Conservation (phyloP, 2,329 filamentous ascomycete species). For the Aspergillus sp. region DNA sequence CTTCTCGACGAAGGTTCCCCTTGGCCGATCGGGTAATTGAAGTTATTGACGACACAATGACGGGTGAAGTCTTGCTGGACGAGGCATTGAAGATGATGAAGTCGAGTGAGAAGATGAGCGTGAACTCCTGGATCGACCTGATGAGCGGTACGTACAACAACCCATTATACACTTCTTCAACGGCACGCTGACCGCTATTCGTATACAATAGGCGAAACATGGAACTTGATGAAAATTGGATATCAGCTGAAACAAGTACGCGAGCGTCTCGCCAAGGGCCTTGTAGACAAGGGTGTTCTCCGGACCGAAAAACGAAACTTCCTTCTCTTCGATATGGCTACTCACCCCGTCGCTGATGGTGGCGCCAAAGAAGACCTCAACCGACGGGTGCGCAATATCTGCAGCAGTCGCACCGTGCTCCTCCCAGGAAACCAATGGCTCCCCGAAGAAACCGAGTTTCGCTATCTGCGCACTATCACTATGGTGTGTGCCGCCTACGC, state of each 20-base stretch:
- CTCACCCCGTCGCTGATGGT: slow-evolving; percentile 92
- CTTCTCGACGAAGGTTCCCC: slow-evolving; percentile 85
- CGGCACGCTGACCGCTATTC: slow-evolving; percentile 3
- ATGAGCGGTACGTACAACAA: slow-evolving; percentile 74
- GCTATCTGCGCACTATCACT: slow-evolving; percentile 84
- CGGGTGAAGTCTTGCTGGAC: slow-evolving; percentile 93
- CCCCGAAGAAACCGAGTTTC: slow-evolving; percentile 90
- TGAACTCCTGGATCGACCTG: slow-evolving; percentile 97
- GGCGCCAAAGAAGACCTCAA: slow-evolving; percentile 98
- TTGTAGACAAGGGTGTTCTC: slow-evolving; percentile 97
- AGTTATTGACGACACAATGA: slow-evolving; percentile 93
- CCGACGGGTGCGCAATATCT: slow-evolving; percentile 84
- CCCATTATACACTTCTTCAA: background rate
- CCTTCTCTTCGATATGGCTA: slow-evolving; percentile 99
- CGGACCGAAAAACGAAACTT: slow-evolving; percentile 99
- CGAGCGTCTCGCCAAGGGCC: slow-evolving; percentile 92
- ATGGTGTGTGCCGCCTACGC: slow-evolving; percentile 99
- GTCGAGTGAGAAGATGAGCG: slow-evolving; percentile 99
- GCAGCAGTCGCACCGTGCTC: slow-evolving; percentile 91
- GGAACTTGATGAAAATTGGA: slow-evolving; percentile 99
- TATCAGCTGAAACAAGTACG: slow-evolving; percentile 99
- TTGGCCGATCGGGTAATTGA: slow-evolving; percentile 92
- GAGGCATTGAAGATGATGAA: slow-evolving; percentile 99
- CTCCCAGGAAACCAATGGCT: slow-evolving; percentile 83
- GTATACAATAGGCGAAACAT: slow-evolving; percentile 80